Evolutionary conservation across 495 filamentous ascomycete genomes (phyloP).

Genomic region (Daldinia grandis): DNA sequence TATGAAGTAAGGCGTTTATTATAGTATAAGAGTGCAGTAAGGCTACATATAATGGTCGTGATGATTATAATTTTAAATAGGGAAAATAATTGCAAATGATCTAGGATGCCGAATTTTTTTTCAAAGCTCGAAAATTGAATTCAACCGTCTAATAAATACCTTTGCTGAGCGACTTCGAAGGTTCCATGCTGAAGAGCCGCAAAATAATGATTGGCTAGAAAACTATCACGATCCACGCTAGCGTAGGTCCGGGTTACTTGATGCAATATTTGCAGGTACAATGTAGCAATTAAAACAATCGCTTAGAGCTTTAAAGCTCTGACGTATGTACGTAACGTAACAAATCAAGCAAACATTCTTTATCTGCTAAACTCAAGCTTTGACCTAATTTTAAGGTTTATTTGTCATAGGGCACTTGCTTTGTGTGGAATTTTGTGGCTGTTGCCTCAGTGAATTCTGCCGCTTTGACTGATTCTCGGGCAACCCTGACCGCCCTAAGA

Average conservation of each 20-base stretch:
- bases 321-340: background rate
- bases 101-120: background rate
- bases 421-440: background rate
- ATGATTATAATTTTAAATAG: too few relatives aligned
- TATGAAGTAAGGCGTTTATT: too few relatives aligned
- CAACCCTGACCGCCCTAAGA: conserved; percentile 3
- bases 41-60: too few relatives aligned
- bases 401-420: background rate
- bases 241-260: background rate
- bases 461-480: conserved; percentile 6
- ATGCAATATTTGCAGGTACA: background rate
- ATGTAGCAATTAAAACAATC: background rate
- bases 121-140: background rate
- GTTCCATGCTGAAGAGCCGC: background rate
- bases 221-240: background rate
- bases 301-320: background rate
- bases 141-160: too few relatives aligned
- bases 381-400: background rate
- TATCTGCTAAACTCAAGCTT: background rate
- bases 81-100: background rate
- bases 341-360: background rate
- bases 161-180: background rate
- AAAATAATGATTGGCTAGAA: background rate
- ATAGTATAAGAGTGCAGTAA: too few relatives aligned
- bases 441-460: conserved; percentile 9